Conservation (phyloP, 805 yeast species). For the Sugiyamaella floridensis region DNA sequence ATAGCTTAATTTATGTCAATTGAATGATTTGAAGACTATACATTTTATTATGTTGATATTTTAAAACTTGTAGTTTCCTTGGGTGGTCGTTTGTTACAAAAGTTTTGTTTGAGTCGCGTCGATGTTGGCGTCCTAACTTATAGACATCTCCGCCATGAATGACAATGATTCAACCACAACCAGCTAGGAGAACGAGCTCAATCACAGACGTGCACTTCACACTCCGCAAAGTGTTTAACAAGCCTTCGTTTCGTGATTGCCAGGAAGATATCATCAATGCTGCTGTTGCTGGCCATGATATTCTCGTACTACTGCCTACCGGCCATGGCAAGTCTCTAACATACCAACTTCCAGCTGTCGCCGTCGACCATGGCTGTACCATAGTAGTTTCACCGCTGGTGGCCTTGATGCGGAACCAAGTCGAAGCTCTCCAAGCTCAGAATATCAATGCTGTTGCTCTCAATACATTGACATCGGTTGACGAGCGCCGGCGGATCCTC, state of each 20-base stretch:
- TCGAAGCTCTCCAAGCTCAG: slow-evolving; percentile 60
- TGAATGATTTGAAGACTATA: not conserved
- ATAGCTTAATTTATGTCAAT: not conserved
- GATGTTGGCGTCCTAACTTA: too few species aligned
- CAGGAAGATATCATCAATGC: slow-evolving; percentile 23
- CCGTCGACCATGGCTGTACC: slow-evolving; percentile 58
- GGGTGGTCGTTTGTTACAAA: too few species aligned
- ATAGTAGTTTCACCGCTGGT: slow-evolving; percentile 88
- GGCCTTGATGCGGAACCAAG: slow-evolving; percentile 95
- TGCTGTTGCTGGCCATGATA: slow-evolving; percentile 55
- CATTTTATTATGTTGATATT: too few species aligned
- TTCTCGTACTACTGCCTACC: slow-evolving; percentile 92
- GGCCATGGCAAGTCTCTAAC: slow-evolving; percentile 97
- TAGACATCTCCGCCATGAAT: too few species aligned
- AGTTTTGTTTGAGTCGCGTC: too few species aligned
- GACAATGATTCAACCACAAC: not conserved
- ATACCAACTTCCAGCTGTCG: slow-evolving; percentile 87
- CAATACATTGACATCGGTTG: slow-evolving; percentile 61
- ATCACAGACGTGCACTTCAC: slow-evolving; percentile 7
- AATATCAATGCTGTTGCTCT: slow-evolving; percentile 81
- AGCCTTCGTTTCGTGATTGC: slow-evolving; percentile 19
- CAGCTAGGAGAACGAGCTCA: not conserved
- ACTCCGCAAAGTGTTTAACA: slow-evolving; percentile 16
- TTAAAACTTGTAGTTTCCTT: too few species aligned
- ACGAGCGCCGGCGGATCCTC: slow-evolving; percentile 57